These are phyloP conservation scores for Coccomyxa sp. DNA, from an alignment of 139 green algal genomes.

Conservation along the genomic window DNA sequence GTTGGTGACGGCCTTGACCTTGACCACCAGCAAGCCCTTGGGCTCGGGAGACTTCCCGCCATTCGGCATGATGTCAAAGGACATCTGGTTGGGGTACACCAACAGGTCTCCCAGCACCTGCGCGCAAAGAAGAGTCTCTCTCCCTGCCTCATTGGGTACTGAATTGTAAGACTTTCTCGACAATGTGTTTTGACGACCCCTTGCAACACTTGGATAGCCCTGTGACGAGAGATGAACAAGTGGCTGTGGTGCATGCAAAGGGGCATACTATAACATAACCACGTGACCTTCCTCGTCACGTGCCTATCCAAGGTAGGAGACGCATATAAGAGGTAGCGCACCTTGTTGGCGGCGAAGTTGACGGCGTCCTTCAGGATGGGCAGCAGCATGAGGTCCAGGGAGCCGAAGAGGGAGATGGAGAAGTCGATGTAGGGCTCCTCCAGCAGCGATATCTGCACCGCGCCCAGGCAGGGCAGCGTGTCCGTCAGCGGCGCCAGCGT, in stretches of 20 bases:
- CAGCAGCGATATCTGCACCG: constrained; percentile 61
- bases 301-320: too few species aligned
- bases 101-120: constrained; percentile 37
- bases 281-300: too few species aligned
- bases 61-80: constrained; percentile 63
- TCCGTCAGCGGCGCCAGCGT: constrained; percentile 65
- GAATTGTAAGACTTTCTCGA: too few species aligned
- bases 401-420: constrained; percentile 42
- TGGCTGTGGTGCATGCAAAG: too few species aligned
- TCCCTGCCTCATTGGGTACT: too few species aligned
- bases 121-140: neutral
- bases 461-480: constrained; percentile 69
- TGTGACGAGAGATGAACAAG: too few species aligned
- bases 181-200: too few species aligned
- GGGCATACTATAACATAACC: too few species aligned
- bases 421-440: constrained; percentile 55
- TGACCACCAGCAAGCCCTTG: constrained; percentile 44
- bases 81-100: constrained; percentile 65
- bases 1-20: constrained; percentile 21
- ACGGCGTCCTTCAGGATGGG: constrained; percentile 46
- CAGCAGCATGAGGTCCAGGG: constrained; percentile 67
- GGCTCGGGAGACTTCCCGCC: constrained; percentile 48
- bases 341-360: constrained; percentile 31
- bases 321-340: too few species aligned
- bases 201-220: too few species aligned